Base-by-base conservation (phyloP, 176 grass and related monocot genomes). In the Raddia distichophylla region DNA sequence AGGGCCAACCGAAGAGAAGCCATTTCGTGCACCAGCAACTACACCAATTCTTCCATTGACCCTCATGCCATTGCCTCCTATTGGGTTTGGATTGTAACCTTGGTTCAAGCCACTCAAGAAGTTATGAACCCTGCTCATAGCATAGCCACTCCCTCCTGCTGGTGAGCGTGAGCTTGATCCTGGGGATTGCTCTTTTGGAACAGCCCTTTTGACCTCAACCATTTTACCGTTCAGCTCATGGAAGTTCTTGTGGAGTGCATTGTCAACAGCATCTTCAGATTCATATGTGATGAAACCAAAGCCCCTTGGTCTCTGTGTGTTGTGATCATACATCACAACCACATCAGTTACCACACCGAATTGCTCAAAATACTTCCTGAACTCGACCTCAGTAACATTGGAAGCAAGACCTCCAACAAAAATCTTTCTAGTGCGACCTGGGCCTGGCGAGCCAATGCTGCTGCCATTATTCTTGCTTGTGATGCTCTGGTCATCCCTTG, bases 271-370 rank as follows among this genome's bases (percentile, higher is more conserved):
- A 11, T 91, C 94, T 69, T 97, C 94, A 6, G 91, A 94, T 63
- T 97, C 94, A 88, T 86, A 97, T 42, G 94, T 97, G 85, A 97
- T 97, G 88, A 97, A 97, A 45, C 94, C 94, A 13, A 97, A 97
- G n/a, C 94, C 94, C 76, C 94, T 91, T 27, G 94, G 94, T 69
- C 94, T 89, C 68, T 94, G 94, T 2, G 92, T 97, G 75, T 87
- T 97, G 77, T 97, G 92, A 80, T 97, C 94, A n/a, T 97, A 97
- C 94, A 97, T 97, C 53, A 97, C 92, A 19, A 97, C 94, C 18
- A 94, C 94, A 75, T 97, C 94, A 10, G 92, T 92, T 73, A 94
- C 92, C 53, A 83, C 80, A 11, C 94, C 94, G 37, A 97, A 97
- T 68, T 97, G 92, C 82, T 97, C 90, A 66, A 97, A 97, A 52